Evolutionary conservation across 257 asterid species (phyloP).

Genomic region (Perilla frutescens): DNA sequence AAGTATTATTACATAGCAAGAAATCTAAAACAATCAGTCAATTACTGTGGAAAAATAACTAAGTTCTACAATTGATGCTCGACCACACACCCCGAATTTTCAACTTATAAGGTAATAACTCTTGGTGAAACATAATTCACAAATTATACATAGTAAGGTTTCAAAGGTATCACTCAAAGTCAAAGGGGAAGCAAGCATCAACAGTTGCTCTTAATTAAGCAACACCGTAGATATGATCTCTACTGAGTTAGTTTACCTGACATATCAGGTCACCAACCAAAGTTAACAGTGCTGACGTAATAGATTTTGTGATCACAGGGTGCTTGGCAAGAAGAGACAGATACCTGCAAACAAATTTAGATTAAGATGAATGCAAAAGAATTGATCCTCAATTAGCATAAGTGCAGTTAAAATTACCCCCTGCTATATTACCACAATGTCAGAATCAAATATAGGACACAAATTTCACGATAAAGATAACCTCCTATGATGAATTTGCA

Average conservation of each 20-base stretch:
- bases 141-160: background rate
- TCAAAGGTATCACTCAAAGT: constrained; percentile 3
- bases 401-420: background rate
- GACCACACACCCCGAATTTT: background rate
- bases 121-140: constrained; percentile 15
- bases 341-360: constrained; percentile 64
- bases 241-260: constrained; percentile 63
- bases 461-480: background rate
- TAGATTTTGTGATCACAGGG: constrained; percentile 86
- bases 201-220: background rate
- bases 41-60: constrained; percentile 13
- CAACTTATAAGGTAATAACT: constrained; percentile 7
- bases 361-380: constrained; percentile 15
- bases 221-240: constrained; percentile 18
- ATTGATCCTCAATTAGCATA: background rate
- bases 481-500: background rate
- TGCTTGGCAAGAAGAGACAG: constrained; percentile 79
- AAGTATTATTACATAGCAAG: constrained; percentile 20
- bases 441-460: background rate
- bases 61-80: constrained; percentile 11
- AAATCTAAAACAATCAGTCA: background rate
- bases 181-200: constrained; percentile 5
- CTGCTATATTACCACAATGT: background rate
- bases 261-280: constrained; percentile 81
- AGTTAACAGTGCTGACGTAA: constrained; percentile 76